A percentile compares a stretch with the other conserved stretches of the same genome.
phyloP scores from a whole-genome alignment of 2,329 filamentous ascomycete species.

The Beauveria sp. region DNA sequence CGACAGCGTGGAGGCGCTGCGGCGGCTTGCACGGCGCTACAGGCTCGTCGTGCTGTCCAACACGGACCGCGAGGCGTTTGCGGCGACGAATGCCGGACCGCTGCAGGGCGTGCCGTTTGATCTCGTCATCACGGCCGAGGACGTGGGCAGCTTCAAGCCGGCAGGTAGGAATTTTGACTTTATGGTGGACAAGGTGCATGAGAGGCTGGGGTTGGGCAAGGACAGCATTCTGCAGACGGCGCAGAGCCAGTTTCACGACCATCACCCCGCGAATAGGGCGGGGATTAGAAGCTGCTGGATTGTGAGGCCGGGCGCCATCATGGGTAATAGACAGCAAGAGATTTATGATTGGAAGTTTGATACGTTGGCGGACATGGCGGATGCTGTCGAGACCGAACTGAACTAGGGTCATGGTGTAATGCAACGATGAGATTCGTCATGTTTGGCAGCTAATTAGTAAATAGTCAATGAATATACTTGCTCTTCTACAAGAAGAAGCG shows the following conservation, averaged over 20 bases:
- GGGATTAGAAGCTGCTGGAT: conserved; percentile 58
- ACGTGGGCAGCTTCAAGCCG: conserved; percentile 67
- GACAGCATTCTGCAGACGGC: conserved; percentile 56
- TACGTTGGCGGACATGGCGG: conserved; percentile 50
- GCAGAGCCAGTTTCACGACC: conserved; percentile 64
- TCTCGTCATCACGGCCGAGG: conserved; percentile 59
- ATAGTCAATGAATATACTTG: too few relatives aligned
- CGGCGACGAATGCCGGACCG: conserved; percentile 33
- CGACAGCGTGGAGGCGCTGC: conserved; percentile 50
- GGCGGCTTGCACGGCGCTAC: conserved; percentile 37
- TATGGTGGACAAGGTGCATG: conserved; percentile 46
- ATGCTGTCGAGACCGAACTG: conserved; percentile 36
- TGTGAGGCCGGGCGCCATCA: conserved; percentile 34
- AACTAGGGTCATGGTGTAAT: background rate
- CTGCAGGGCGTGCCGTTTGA: conserved; percentile 48
- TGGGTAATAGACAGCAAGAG: conserved; percentile 32
- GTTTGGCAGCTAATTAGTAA: too few relatives aligned
- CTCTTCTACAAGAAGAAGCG: too few relatives aligned
- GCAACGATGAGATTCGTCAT: too few relatives aligned
- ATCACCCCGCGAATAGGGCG: conserved; percentile 52
- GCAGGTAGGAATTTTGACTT: conserved; percentile 57
- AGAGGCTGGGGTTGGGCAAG: conserved; percentile 48
- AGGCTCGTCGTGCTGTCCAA: conserved; percentile 53
- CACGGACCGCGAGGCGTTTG: conserved; percentile 46
- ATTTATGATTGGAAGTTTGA: conserved; percentile 49